phyloP scores from a whole-genome alignment of 768 basidiomycete species.

The Pleurotus platypus region DNA sequence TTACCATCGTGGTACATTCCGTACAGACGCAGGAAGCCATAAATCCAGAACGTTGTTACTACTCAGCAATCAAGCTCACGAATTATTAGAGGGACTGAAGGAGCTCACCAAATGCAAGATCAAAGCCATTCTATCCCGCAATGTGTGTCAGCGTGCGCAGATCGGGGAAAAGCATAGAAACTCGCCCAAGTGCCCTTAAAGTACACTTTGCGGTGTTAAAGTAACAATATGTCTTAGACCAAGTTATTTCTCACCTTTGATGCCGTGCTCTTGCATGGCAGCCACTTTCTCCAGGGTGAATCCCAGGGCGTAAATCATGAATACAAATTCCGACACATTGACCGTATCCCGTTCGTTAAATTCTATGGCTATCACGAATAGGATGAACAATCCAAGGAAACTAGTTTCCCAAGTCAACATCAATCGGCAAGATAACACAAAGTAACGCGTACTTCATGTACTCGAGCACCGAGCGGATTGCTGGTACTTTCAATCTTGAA shows the following conservation, averaged over 20 bases:
- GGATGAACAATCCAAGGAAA: constrained; percentile 76
- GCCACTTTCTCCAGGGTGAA: constrained; percentile 92
- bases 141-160: constrained; percentile 4
- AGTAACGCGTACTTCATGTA: constrained; percentile 64
- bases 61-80: background rate
- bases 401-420: constrained; percentile 25
- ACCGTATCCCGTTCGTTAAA: constrained; percentile 56
- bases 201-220: constrained; percentile 46
- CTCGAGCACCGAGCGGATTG: constrained; percentile 86
- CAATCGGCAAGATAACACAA: background rate
- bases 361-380: constrained; percentile 81
- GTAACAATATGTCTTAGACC: constrained; percentile 5
- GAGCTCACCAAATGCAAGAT: constrained; percentile 76
- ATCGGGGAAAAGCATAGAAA: too few relatives aligned
- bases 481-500: constrained; percentile 84
- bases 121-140: constrained; percentile 78
- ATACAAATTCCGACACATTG: constrained; percentile 64
- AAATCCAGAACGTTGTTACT: constrained; percentile 80
- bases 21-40: constrained; percentile 73
- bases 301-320: constrained; percentile 78
- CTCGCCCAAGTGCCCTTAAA: constrained; percentile 82
- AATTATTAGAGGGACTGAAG: background rate
- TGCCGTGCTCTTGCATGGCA: constrained; percentile 93
- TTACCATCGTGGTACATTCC: constrained; percentile 69
- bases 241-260: constrained; percentile 54